Percentiles rank a stretch among this genome's conserved stretches.
These are phyloP conservation scores for Trametes maxima DNA, from an alignment of 768 basidiomycete genomes.

Conservation along the genomic window DNA sequence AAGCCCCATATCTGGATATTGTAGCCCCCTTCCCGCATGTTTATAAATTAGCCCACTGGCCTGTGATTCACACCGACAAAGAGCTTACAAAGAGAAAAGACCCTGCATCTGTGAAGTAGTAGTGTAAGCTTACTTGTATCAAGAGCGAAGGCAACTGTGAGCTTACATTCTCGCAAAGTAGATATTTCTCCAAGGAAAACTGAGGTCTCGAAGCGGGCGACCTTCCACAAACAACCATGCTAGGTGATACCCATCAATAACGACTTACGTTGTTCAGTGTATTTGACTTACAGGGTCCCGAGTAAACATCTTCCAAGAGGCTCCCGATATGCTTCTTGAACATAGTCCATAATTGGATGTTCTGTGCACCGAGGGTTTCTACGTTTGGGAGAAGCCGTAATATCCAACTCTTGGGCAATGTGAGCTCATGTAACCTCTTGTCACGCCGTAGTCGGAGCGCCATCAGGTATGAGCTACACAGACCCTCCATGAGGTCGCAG, in stretches of 20 bases:
- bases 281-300: not conserved
- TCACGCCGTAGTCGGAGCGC: conserved; percentile 30
- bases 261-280: conserved; percentile 10
- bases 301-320: conserved; percentile 19
- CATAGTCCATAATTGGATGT: conserved; percentile 7
- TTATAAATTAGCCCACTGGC: not conserved
- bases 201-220: too few species aligned
- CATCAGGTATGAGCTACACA: conserved; percentile 47
- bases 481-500: conserved; percentile 53
- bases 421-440: conserved; percentile 44
- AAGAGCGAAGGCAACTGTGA: not conserved
- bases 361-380: not conserved
- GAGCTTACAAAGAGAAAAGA: conserved; percentile 49
- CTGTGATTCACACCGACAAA: not conserved
- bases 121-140: not conserved
- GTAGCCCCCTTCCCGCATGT: conserved; percentile 1
- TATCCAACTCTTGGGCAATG: conserved; percentile 57
- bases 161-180: conserved; percentile 55
- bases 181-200: conserved; percentile 26
- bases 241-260: conserved; percentile 8
- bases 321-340: conserved; percentile 14
- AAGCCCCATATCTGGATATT: not conserved
- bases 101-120: conserved; percentile 42
- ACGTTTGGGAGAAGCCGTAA: not conserved
- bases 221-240: not conserved